Conservation (phyloP, 805 yeast species). For the Priceomyces haplophilus region DNA sequence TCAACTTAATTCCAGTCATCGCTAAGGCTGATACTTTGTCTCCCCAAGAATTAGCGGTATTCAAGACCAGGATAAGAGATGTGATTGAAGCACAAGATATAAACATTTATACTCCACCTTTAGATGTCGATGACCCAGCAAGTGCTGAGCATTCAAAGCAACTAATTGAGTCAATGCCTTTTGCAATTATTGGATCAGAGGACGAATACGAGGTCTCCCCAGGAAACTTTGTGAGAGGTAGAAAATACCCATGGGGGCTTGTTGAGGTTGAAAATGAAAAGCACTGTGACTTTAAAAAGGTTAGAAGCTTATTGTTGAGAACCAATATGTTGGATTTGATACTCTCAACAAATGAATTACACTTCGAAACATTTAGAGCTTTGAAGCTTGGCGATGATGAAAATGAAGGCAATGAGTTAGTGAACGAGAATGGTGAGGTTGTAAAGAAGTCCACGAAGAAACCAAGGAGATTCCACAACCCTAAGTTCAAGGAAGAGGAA, state of each 20-base stretch:
- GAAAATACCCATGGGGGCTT: slow-evolving; percentile 88
- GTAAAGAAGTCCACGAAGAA: slow-evolving; percentile 38
- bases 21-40: slow-evolving; percentile 86
- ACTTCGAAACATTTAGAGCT: slow-evolving; percentile 76
- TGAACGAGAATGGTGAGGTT: slow-evolving; percentile 30
- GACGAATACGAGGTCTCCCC: slow-evolving; percentile 60
- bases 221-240: slow-evolving; percentile 68
- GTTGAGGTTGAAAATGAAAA: slow-evolving; percentile 84
- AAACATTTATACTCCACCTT: slow-evolving; percentile 78
- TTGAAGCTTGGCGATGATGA: slow-evolving; percentile 52
- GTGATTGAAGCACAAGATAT: slow-evolving; percentile 83
- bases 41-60: slow-evolving; percentile 61
- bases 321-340: slow-evolving; percentile 82
- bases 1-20: slow-evolving; percentile 84
- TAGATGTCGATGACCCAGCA: slow-evolving; percentile 70
- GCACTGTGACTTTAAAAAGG: slow-evolving; percentile 81
- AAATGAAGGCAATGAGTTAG: slow-evolving; percentile 30
- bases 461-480: slow-evolving; percentile 65
- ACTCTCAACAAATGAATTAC: slow-evolving; percentile 74
- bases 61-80: slow-evolving; percentile 74
- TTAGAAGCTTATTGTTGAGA: slow-evolving; percentile 74
- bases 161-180: slow-evolving; percentile 81
- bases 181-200: slow-evolving; percentile 78
- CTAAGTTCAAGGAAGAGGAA: slow-evolving; percentile 95
- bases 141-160: slow-evolving; percentile 78